Conservation (phyloP, 2,329 filamentous ascomycete genomes). For the Fusarium anguioides region DNA sequence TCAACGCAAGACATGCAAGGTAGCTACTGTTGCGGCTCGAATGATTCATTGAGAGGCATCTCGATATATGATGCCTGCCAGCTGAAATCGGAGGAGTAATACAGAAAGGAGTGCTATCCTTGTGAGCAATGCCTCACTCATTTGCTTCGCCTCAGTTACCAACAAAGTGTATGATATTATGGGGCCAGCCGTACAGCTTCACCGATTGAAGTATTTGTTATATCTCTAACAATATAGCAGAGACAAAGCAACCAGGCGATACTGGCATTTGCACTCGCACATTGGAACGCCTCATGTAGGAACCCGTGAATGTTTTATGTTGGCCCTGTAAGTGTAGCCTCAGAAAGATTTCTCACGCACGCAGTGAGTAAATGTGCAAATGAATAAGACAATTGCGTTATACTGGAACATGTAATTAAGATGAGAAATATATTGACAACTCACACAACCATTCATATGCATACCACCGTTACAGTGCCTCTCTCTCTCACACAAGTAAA, state of each 20-base stretch:
- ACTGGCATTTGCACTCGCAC: background rate
- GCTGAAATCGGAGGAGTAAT: background rate
- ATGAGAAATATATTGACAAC: constrained; percentile 11
- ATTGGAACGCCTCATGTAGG: constrained; percentile 5
- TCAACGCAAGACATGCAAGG: background rate
- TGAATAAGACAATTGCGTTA: background rate
- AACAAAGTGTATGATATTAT: background rate
- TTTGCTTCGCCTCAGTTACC: background rate
- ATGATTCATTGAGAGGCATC: background rate
- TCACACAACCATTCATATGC: constrained; percentile 6
- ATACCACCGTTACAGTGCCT: background rate
- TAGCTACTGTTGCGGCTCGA: background rate
- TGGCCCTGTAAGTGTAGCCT: constrained; percentile 1
- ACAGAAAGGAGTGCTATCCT: background rate
- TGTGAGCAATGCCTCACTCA: background rate
- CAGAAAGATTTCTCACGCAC: background rate
- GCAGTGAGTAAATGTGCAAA: too few species aligned
- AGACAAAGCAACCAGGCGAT: constrained; percentile 3
- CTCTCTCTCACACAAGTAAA: too few species aligned
- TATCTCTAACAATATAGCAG: background rate
- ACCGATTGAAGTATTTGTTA: background rate
- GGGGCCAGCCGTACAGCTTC: background rate
- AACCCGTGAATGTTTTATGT: constrained; percentile 10
- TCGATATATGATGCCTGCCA: background rate
- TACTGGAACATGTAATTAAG: background rate